phyloP scores from a whole-genome alignment of 495 filamentous ascomycete genomes.

The Halenospora varia region DNA sequence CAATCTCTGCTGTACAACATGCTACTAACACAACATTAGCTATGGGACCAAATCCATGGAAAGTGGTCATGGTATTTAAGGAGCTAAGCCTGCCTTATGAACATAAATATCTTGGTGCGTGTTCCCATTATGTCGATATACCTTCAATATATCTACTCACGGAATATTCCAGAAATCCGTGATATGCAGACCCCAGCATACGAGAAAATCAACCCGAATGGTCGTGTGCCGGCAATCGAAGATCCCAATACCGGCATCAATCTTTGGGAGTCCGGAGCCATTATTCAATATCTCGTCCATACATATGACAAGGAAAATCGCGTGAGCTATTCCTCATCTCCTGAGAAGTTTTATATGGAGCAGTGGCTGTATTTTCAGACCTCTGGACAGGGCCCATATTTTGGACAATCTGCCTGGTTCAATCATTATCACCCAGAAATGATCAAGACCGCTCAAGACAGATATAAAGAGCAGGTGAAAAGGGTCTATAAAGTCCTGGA shows the following conservation, averaged over 20 bases:
- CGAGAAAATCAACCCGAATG: constrained; percentile 33
- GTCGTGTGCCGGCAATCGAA: constrained; percentile 35
- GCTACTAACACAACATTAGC: not conserved
- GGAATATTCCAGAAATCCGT: constrained; percentile 28
- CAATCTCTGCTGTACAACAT: not conserved
- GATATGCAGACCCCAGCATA: constrained; percentile 41
- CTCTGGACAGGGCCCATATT: constrained; percentile 45
- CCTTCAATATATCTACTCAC: not conserved
- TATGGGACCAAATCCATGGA: not conserved
- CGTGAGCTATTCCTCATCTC: constrained; percentile 40
- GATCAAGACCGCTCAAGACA: too few species aligned
- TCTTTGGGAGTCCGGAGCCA: constrained; percentile 48
- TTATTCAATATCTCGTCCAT: constrained; percentile 60
- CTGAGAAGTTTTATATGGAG: constrained; percentile 32
- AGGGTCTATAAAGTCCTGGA: too few species aligned
- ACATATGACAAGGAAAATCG: constrained; percentile 57
- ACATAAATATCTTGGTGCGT: too few species aligned
- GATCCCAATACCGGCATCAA: constrained; percentile 39
- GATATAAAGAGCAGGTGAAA: too few species aligned
- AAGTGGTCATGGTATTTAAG: constrained; percentile 50
- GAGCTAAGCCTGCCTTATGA: constrained; percentile 60
- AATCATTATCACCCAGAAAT: too few species aligned
- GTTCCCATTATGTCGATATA: constrained; percentile 16
- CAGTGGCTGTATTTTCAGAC: constrained; percentile 43
- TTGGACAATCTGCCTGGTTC: constrained; percentile 50